A percentile compares a stretch with the other conserved stretches of the same genome.
Conservation (phyloP, 306 rosid species). For the Pachyrhizus erosus region DNA sequence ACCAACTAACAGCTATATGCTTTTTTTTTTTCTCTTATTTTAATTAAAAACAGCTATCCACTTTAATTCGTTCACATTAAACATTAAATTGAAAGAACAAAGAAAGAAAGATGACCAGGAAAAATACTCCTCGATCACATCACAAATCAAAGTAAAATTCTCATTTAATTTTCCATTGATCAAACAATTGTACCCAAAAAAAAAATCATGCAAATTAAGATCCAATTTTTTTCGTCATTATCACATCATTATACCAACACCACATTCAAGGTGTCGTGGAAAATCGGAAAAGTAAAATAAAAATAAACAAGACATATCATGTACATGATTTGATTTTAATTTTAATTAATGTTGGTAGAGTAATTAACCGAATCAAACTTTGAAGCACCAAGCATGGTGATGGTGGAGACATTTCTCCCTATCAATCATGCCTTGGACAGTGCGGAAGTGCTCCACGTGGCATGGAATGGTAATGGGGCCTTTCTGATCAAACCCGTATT, state of each 20-base stretch:
- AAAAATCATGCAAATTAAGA: conserved; percentile 32
- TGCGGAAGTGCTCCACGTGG: conserved; percentile 75
- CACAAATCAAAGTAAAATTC: conserved; percentile 14
- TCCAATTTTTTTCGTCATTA: conserved; percentile 40
- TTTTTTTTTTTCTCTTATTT: neutral
- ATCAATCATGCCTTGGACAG: conserved; percentile 72
- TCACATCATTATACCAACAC: conserved; percentile 32
- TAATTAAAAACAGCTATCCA: neutral
- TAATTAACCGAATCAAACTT: conserved; percentile 51
- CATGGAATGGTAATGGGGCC: conserved; percentile 94
- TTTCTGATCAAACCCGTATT: conserved; percentile 80
- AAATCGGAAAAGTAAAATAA: neutral
- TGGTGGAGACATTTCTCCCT: conserved; percentile 56
- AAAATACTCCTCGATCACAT: neutral
- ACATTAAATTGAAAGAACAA: neutral
- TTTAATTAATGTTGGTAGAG: neutral
- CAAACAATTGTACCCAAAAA: conserved; percentile 36
- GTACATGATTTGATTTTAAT: neutral
- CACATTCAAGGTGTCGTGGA: conserved; percentile 42
- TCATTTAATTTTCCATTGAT: conserved; percentile 29
- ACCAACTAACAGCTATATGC: conserved; percentile 35
- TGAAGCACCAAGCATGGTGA: conserved; percentile 73
- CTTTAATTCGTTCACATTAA: conserved; percentile 39
- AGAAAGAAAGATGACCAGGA: neutral
- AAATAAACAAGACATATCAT: neutral